phyloP scores from a whole-genome alignment of 768 basidiomycete species.

The Pulveroboletus sp. region DNA sequence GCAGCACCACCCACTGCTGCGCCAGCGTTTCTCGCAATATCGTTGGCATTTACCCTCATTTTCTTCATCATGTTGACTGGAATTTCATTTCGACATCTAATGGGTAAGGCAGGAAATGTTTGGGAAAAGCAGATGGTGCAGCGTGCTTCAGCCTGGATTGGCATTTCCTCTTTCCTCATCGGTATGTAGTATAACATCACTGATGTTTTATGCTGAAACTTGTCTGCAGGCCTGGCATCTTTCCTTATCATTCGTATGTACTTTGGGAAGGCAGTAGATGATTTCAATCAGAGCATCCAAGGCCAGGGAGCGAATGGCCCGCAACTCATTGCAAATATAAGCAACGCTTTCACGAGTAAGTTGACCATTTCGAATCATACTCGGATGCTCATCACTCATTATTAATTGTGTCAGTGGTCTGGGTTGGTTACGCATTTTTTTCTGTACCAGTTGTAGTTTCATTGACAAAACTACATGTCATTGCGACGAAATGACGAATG shows the following conservation, averaged over 20 bases:
- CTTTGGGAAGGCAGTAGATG: conserved; percentile 76
- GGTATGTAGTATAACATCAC: conserved; percentile 38
- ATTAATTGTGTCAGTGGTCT: conserved; percentile 53
- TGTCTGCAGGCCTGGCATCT: conserved; percentile 53
- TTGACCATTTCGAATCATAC: conserved; percentile 10
- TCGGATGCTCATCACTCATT: conserved; percentile 7
- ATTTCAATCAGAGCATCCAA: conserved; percentile 67
- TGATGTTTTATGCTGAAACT: background rate
- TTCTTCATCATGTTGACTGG: conserved; percentile 68
- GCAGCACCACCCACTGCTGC: conserved; percentile 60
- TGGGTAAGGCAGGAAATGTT: conserved; percentile 48
- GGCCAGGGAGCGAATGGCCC: conserved; percentile 53
- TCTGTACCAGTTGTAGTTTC: conserved; percentile 68
- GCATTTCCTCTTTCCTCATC: conserved; percentile 72
- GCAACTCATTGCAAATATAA: conserved; percentile 55
- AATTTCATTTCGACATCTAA: conserved; percentile 63
- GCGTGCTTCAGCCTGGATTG: conserved; percentile 66
- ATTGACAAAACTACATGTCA: conserved; percentile 65
- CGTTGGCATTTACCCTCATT: conserved; percentile 51
- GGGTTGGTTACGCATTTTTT: conserved; percentile 76
- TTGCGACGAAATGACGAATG: conserved; percentile 37
- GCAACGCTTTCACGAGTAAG: conserved; percentile 77
- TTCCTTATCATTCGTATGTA: conserved; percentile 77
- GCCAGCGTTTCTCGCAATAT: conserved; percentile 61
- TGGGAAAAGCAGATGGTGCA: conserved; percentile 61